These are phyloP conservation scores for Leccinellum luteum DNA, from an alignment of 768 basidiomycete species.

Conservation along the genomic window DNA sequence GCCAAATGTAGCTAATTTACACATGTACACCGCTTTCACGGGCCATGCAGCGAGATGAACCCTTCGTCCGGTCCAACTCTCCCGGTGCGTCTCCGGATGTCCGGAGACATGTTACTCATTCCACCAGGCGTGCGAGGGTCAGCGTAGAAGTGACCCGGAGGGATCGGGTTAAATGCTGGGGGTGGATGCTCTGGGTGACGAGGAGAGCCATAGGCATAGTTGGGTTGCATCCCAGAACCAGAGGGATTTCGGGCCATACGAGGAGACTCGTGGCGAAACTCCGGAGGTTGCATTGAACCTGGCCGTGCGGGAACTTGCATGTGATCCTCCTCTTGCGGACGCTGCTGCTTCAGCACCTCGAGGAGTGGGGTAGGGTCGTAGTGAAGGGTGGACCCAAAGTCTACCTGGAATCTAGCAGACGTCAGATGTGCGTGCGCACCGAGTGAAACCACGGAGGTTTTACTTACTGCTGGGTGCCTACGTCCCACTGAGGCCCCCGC, in stretches of 20 bases:
- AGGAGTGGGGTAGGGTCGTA: conserved; percentile 65
- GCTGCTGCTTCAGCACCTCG: conserved; percentile 44
- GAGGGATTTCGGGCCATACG: conserved; percentile 33
- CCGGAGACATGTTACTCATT: conserved; percentile 37
- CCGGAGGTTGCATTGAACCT: conserved; percentile 32
- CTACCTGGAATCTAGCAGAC: conserved; percentile 64
- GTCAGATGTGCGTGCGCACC: not conserved
- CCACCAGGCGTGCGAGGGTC: conserved; percentile 29
- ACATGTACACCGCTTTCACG: conserved; percentile 7
- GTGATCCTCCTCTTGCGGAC: conserved; percentile 30
- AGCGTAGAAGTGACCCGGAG: conserved; percentile 44
- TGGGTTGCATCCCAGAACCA: conserved; percentile 26
- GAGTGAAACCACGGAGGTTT: not conserved
- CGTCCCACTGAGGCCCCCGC: conserved; percentile 84
- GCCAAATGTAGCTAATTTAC: not conserved
- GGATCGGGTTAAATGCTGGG: conserved; percentile 31
- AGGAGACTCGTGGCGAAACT: conserved; percentile 34
- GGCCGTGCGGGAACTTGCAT: conserved; percentile 18
- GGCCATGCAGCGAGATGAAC: conserved; percentile 32
- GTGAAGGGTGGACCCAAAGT: conserved; percentile 67
- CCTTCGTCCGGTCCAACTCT: conserved; percentile 34
- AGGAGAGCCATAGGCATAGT: conserved; percentile 29
- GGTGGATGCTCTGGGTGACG: conserved; percentile 32
- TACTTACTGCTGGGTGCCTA: conserved; percentile 80
- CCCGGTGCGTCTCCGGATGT: conserved; percentile 30